Percentiles rank a stretch among this genome's conserved stretches.
Evolutionary conservation across 441 rosid species (phyloP).

Genomic region (Erysimum cheiri): DNA sequence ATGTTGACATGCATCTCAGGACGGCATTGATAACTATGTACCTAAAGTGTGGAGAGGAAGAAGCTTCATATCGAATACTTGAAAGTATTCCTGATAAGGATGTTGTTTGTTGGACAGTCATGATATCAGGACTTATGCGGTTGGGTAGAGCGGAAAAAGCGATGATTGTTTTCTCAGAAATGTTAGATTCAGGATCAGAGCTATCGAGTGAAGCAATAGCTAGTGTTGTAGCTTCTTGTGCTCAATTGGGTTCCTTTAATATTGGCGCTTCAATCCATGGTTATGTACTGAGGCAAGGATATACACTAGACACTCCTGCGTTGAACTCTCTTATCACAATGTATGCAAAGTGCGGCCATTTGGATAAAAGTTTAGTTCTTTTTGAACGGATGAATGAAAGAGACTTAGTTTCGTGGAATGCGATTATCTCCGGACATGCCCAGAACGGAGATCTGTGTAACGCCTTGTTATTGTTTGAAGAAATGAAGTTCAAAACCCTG

Average conservation of each 20-base stretch:
- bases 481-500: conserved; percentile 49
- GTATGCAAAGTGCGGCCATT: conserved; percentile 61
- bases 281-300: conserved; percentile 51
- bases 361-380: conserved; percentile 52
- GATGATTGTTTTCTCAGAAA: conserved; percentile 47
- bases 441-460: conserved; percentile 51
- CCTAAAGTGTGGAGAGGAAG: conserved; percentile 52
- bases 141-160: conserved; percentile 59
- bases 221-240: conserved; percentile 63
- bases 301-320: conserved; percentile 49
- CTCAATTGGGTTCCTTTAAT: conserved; percentile 53
- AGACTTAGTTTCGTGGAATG: conserved; percentile 70
- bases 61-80: conserved; percentile 48
- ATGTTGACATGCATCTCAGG: conserved; percentile 50
- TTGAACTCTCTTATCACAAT: conserved; percentile 63
- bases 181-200: conserved; percentile 52
- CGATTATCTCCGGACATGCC: conserved; percentile 61
- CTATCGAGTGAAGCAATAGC: conserved; percentile 60
- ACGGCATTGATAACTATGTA: conserved; percentile 59
- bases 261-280: conserved; percentile 65
- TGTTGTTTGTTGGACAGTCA: conserved; percentile 61
- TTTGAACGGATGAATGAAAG: conserved; percentile 51
- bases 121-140: conserved; percentile 70
- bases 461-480: conserved; percentile 50
- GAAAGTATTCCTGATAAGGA: conserved; percentile 48